These are phyloP conservation scores for Curvularia sp. DNA, from an alignment of 2,329 filamentous ascomycete species.

Conservation along the genomic window DNA sequence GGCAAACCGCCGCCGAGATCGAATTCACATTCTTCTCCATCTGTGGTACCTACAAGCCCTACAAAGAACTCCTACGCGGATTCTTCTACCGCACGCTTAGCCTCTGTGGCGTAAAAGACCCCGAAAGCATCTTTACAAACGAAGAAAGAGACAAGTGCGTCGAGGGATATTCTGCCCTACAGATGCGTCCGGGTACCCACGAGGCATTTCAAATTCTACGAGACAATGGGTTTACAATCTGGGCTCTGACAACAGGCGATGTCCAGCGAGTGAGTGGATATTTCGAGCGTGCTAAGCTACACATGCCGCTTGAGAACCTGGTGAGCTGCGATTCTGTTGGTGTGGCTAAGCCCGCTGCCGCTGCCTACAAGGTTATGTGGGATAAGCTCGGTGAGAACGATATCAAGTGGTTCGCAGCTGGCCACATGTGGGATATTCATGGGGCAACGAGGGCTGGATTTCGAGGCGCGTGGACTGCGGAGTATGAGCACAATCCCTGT, in stretches of 20 bases:
- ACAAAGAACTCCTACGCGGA: conserved; percentile 17
- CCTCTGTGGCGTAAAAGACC: conserved; percentile 14
- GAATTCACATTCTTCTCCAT: conserved; percentile 27
- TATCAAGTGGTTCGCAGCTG: conserved; percentile 64
- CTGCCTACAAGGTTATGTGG: conserved; percentile 56
- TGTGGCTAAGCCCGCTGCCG: conserved; percentile 59
- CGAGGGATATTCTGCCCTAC: conserved; percentile 16
- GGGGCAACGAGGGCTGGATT: conserved; percentile 58
- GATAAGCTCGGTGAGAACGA: conserved; percentile 51
- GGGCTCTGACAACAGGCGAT: conserved; percentile 21
- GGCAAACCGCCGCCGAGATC: conserved; percentile 24
- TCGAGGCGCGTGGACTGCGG: conserved; percentile 20
- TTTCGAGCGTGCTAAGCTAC: conserved; percentile 57
- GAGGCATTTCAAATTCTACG: conserved; percentile 17
- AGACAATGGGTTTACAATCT: conserved; percentile 19
- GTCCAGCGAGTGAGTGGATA: conserved; percentile 56
- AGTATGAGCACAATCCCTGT: conserved; percentile 20
- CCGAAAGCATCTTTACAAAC: conserved; percentile 11
- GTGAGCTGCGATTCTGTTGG: conserved; percentile 58
- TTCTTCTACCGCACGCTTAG: conserved; percentile 21
- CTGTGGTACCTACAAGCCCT: conserved; percentile 16
- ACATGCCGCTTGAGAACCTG: conserved; percentile 61
- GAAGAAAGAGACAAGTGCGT: conserved; percentile 20
- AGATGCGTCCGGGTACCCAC: conserved; percentile 10
- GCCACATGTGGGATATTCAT: conserved; percentile 66